Evolutionary conservation across 495 filamentous ascomycete species (phyloP).

Genomic region (Xylaria nigripes): DNA sequence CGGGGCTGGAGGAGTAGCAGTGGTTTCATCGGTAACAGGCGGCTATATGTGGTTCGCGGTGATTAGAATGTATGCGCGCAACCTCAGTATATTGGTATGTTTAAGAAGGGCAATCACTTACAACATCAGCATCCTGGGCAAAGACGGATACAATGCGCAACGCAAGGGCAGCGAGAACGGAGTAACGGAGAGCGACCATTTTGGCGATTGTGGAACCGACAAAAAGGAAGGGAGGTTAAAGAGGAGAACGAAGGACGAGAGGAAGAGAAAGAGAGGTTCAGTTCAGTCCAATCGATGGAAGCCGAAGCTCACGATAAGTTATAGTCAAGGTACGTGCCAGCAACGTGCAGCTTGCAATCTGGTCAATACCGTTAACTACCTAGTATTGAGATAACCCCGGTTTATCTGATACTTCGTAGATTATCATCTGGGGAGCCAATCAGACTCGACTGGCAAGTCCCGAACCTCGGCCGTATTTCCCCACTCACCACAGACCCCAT

Average conservation of each 20-base stretch:
- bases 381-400: no score
- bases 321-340: neutral
- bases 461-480: no score
- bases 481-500: no score
- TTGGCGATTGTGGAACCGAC: constrained; percentile 25
- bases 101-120: constrained; percentile 34
- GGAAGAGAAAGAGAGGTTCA: constrained; percentile 13
- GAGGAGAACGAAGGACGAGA: constrained; percentile 3
- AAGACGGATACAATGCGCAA: constrained; percentile 58
- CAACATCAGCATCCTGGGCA: constrained; percentile 44
- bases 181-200: constrained; percentile 68
- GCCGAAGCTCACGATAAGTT: constrained; percentile 8
- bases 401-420: no score
- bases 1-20: constrained; percentile 41
- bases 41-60: constrained; percentile 10
- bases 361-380: constrained; percentile 14
- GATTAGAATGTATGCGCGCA: constrained; percentile 11
- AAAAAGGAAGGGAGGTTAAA: constrained; percentile 11
- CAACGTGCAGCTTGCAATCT: constrained; percentile 15
- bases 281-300: constrained; percentile 5
- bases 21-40: constrained; percentile 22
- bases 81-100: constrained; percentile 4
- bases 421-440: neutral
- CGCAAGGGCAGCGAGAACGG: constrained; percentile 61
- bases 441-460: neutral